Evolutionary conservation across 2,329 filamentous ascomycete genomes (phyloP), one percentile per base, ranked within the genome.

Genomic region (Didymella glomerata): DNA sequence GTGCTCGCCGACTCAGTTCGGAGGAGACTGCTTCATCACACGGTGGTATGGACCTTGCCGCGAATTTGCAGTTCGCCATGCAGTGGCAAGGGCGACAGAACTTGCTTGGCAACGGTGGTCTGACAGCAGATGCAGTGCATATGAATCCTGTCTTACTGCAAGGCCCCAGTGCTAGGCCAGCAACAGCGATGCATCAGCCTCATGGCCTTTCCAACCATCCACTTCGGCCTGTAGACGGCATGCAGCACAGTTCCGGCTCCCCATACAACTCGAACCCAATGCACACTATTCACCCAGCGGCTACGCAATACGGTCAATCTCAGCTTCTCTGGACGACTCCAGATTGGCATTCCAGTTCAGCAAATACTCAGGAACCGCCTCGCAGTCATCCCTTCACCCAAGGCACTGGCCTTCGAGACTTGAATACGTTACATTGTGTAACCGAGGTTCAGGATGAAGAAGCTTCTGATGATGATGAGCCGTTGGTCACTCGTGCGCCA

Each of bases 391-490:
- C 20, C 3, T 2, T 4, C 14, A 22, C 16, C n/a, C 47, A 32
- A 22, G 5, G 3, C 11, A 9, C n/a, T 5, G 10, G 20, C 2
- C 10, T 7, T 13, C 48, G 9, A 32, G 30, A 10, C 16, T 14
- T 13, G 14, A 16, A 11, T 11, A 16, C 3, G 7, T 16, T 13
- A 27, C 30, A 16, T 1, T 24, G 22, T 22, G 9, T 42, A 0
- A 8, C n/a, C 6, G 22, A 47, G 6, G 45, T 47, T 4, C 48
- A 50, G 10, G 42, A 45, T 1, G 46, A 44, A 5, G 50, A 49
- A 5, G n/a, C 2, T 5, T 65, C 62, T 9, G 62, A 70, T 49
- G 67, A 70, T 5, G 65, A 68, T 32, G 62, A 70, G 36, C 65
- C 68, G 1, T 45, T 72, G 16, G 41, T 20, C 16, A 61, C 54